Evolutionary conservation across 169 alveolate species (phyloP).

Genomic region (Cryptosporidium bovis): DNA sequence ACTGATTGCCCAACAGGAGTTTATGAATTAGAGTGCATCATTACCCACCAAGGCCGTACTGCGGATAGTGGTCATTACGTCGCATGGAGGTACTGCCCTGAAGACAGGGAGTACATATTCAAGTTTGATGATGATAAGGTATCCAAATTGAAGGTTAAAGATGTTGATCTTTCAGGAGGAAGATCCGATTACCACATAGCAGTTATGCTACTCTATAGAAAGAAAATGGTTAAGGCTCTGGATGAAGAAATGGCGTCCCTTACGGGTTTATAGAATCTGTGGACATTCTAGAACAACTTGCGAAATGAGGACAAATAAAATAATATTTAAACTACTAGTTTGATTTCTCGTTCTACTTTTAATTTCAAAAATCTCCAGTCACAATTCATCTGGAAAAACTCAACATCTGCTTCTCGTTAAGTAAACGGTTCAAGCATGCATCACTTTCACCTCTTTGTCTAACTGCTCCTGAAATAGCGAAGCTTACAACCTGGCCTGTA

Average conservation of each 20-base stretch:
- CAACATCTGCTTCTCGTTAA: slow-evolving; percentile 88
- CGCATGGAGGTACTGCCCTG: slow-evolving; percentile 88
- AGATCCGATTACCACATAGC: slow-evolving; percentile 91
- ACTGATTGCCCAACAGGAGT: slow-evolving; percentile 89
- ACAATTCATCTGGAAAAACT: slow-evolving; percentile 81
- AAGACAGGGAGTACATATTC: slow-evolving; percentile 63
- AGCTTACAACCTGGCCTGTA: slow-evolving; percentile 86
- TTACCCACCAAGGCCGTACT: slow-evolving; percentile 97
- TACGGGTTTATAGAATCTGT: too few species aligned
- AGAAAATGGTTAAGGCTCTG: slow-evolving; percentile 65
- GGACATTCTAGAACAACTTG: neutral
- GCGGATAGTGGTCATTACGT: slow-evolving; percentile 98
- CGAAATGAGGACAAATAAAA: neutral
- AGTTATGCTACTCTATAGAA: slow-evolving; percentile 83
- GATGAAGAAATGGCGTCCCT: slow-evolving; percentile 75
- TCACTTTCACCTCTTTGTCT: slow-evolving; percentile 93
- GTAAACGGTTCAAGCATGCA: slow-evolving; percentile 92
- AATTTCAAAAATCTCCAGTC: neutral
- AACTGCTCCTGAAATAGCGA: slow-evolving; percentile 91
- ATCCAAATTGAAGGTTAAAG: slow-evolving; percentile 82
- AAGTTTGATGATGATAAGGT: slow-evolving; percentile 90
- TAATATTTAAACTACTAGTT: neutral
- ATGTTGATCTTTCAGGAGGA: slow-evolving; percentile 90
- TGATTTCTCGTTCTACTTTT: neutral
- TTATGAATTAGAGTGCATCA: slow-evolving; percentile 92